Evolutionary conservation across 108 stramenopile species (phyloP).

Genomic region (Discostella stelligeroides): DNA sequence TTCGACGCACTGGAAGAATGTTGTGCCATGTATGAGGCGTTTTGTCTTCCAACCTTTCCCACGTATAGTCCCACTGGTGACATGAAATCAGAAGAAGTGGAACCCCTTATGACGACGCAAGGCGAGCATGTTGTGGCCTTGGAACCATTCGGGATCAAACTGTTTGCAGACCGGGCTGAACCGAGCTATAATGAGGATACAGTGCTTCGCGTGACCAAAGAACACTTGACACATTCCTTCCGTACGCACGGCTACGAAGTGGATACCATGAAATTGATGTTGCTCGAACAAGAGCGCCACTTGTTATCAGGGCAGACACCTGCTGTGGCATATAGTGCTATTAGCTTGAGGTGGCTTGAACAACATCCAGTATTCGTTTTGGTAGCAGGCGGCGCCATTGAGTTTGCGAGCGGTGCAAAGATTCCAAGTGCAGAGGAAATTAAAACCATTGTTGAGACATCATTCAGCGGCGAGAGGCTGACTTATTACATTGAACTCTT

Average conservation of each 20-base stretch:
- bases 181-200: conserved; percentile 22
- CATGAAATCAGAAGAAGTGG: neutral
- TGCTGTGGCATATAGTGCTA: neutral
- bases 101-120: neutral
- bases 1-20: neutral
- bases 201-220: conserved; percentile 23
- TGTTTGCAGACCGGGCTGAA: conserved; percentile 4
- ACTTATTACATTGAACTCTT: conserved; percentile 36
- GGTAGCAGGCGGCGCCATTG: conserved; percentile 35
- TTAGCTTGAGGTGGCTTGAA: conserved; percentile 1
- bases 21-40: neutral
- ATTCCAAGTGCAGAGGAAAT: conserved; percentile 25
- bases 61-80: conserved; percentile 21
- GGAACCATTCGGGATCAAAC: conserved; percentile 23
- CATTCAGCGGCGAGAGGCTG: conserved; percentile 24
- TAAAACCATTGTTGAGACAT: conserved; percentile 11
- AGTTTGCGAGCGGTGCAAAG: conserved; percentile 8
- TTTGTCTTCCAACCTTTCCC: conserved; percentile 4
- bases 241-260: conserved; percentile 16
- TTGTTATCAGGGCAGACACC: conserved; percentile 1
- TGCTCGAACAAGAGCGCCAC: conserved; percentile 25
- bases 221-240: conserved; percentile 45
- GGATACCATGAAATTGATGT: conserved; percentile 28
- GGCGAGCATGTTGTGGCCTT: conserved; percentile 13
- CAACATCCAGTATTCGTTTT: conserved; percentile 15